Evolutionary conservation across 1,284 basidiomycete species (phyloP).

Genomic region (Moniliophthora roreri): DNA sequence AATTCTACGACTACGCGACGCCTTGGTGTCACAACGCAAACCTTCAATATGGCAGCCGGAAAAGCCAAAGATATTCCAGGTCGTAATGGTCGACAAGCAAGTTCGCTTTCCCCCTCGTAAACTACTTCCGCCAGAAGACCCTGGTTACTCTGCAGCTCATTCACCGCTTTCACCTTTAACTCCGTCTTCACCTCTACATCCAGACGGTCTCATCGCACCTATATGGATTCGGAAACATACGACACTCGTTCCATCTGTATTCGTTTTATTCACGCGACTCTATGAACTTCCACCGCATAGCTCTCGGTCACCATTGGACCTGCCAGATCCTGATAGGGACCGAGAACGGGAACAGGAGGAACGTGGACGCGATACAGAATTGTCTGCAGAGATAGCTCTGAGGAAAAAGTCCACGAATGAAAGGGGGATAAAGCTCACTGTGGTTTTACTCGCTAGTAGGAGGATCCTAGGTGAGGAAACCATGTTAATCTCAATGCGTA

Average conservation of each 20-base stretch:
- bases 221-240: slow-evolving; percentile 98
- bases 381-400: slow-evolving; percentile 76
- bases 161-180: slow-evolving; percentile 92
- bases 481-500: slow-evolving; percentile 2
- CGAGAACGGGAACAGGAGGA: slow-evolving; percentile 67
- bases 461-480: slow-evolving; percentile 69
- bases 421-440: slow-evolving; percentile 90
- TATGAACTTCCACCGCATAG: slow-evolving; percentile 58
- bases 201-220: slow-evolving; percentile 94
- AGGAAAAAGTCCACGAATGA: slow-evolving; percentile 81
- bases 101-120: slow-evolving; percentile 88
- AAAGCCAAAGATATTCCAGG: slow-evolving; percentile 74
- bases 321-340: slow-evolving; percentile 49
- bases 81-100: slow-evolving; percentile 79
- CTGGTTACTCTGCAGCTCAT: slow-evolving; percentile 55
- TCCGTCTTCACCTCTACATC: slow-evolving; percentile 84
- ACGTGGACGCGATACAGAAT: slow-evolving; percentile 67
- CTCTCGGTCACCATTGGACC: slow-evolving; percentile 51
- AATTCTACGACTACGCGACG: slow-evolving; percentile 57
- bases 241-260: slow-evolving; percentile 87
- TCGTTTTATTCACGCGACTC: slow-evolving; percentile 86
- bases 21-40: slow-evolving; percentile 60
- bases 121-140: slow-evolving; percentile 57
- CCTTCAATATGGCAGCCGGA: slow-evolving; percentile 64
- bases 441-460: slow-evolving; percentile 89